phyloP scores from a whole-genome alignment of 2,329 filamentous ascomycete genomes.

The Aspergillus pseudoviridinutans region DNA sequence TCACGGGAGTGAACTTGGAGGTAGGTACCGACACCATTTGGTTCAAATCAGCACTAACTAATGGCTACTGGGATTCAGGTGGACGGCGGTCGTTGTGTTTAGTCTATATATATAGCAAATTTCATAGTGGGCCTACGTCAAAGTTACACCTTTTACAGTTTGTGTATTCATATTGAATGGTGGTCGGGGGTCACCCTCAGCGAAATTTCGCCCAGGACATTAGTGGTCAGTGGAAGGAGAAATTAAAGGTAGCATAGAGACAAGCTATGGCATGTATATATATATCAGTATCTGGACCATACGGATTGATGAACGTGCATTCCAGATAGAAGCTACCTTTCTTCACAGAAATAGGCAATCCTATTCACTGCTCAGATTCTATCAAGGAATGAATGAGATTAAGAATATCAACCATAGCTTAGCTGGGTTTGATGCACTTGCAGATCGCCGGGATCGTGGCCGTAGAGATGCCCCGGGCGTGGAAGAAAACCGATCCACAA shows the following conservation, averaged over 20 bases:
- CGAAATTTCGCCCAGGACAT: background rate
- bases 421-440: background rate
- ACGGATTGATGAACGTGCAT: background rate
- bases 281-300: background rate
- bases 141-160: too few relatives aligned
- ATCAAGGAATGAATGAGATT: background rate
- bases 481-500: slow-evolving; percentile 2
- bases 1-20: slow-evolving; percentile 64
- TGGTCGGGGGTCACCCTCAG: background rate
- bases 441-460: slow-evolving; percentile 10
- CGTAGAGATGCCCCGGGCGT: slow-evolving; percentile 5
- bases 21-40: slow-evolving; percentile 30
- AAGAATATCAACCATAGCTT: too few relatives aligned
- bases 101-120: background rate
- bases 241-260: background rate
- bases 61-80: slow-evolving; percentile 4
- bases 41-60: background rate
- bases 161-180: too few relatives aligned
- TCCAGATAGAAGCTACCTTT: background rate
- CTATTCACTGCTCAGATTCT: background rate
- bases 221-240: background rate
- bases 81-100: slow-evolving; percentile 19
- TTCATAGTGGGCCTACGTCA: too few relatives aligned
- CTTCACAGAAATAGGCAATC: background rate
- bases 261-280: background rate